phyloP scores from a whole-genome alignment of 305 asterid species.

The Fraxinus platypoda region DNA sequence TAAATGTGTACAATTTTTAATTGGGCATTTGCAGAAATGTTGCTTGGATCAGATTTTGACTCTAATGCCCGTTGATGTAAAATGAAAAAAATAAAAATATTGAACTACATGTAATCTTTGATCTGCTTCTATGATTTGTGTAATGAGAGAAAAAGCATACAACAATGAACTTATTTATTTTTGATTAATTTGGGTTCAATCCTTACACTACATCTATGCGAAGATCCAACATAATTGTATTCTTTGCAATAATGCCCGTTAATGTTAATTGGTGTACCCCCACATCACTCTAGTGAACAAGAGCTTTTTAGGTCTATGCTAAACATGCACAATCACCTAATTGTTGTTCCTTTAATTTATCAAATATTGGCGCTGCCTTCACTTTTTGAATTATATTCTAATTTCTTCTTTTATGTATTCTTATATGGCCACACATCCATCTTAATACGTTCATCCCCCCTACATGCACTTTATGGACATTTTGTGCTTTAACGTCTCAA shows the following conservation, averaged over 20 bases:
- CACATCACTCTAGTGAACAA: not conserved
- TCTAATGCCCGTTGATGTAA: not conserved
- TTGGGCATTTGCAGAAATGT: not conserved
- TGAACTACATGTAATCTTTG: not conserved
- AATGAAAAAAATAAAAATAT: not conserved
- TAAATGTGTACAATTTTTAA: not conserved
- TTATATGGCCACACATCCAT: not conserved
- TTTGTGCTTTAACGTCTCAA: not conserved
- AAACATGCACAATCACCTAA: not conserved
- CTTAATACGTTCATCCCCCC: not conserved
- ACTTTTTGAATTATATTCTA: not conserved
- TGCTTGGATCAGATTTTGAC: conserved; percentile 6
- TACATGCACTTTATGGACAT: not conserved
- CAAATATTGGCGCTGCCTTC: not conserved
- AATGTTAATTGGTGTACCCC: not conserved
- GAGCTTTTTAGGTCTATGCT: not conserved
- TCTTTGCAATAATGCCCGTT: not conserved
- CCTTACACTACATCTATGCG: not conserved
- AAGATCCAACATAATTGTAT: not conserved
- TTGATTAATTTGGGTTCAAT: not conserved
- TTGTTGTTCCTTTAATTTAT: not conserved
- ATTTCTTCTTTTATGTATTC: not conserved
- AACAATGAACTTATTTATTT: not conserved
- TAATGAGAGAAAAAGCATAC: not conserved
- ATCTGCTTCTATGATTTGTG: not conserved